phyloP scores from a whole-genome alignment of 2,329 filamentous ascomycete genomes.

The Massarina eburnea region DNA sequence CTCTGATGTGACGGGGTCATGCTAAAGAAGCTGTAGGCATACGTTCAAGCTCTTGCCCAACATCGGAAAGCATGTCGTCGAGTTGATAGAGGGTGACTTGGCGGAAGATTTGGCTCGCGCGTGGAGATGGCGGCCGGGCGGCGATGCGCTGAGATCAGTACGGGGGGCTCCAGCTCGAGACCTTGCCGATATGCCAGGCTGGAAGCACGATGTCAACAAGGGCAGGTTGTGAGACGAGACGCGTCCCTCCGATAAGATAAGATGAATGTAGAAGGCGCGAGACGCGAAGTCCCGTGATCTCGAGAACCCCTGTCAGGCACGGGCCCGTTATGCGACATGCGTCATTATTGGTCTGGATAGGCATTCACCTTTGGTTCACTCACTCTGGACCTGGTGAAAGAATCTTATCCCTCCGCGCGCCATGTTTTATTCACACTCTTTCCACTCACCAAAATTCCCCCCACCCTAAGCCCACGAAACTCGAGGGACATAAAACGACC shows the following conservation, averaged over 20 bases:
- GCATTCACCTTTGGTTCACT: background rate
- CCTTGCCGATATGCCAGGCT: conserved; percentile 50
- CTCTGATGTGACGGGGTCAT: background rate
- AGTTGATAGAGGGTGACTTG: conserved; percentile 47
- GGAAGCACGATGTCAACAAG: conserved; percentile 34
- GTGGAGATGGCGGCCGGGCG: conserved; percentile 52
- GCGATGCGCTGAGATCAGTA: conserved; percentile 48
- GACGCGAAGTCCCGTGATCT: background rate
- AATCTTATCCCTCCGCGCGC: background rate
- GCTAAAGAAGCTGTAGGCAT: conserved; percentile 35
- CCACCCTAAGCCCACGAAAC: background rate
- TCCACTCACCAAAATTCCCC: background rate
- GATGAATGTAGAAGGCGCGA: background rate
- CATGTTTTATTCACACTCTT: background rate
- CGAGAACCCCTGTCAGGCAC: background rate
- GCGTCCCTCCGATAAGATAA: background rate
- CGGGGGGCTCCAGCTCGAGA: conserved; percentile 48
- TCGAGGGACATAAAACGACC: background rate
- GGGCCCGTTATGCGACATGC: background rate
- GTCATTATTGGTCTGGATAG: background rate
- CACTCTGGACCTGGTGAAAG: background rate
- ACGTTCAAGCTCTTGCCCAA: conserved; percentile 51
- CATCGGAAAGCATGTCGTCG: conserved; percentile 52
- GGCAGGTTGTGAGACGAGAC: conserved; percentile 7
- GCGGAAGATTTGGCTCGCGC: conserved; percentile 43